Percentiles rank a stretch among this genome's conserved stretches.
Conservation (phyloP, 2,329 filamentous ascomycete genomes). For the Talaromyces sp. region DNA sequence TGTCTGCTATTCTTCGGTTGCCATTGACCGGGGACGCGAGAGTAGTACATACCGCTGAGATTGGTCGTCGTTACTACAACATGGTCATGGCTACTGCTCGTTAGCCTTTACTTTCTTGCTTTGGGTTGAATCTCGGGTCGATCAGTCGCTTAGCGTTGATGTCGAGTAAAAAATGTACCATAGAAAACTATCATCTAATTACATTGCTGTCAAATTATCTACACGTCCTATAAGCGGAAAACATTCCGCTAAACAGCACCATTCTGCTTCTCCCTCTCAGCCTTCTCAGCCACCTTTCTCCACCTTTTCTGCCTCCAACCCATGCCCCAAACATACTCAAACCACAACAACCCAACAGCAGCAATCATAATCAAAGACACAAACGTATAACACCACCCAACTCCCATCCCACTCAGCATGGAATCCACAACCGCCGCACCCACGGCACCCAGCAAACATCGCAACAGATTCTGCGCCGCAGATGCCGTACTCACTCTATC, state of each 20-base stretch:
- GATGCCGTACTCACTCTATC: conserved; percentile 32
- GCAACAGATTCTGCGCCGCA: conserved; percentile 36
- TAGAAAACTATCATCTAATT: conserved; percentile 1
- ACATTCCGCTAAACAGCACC: not conserved
- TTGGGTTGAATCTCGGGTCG: not conserved
- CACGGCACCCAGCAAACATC: conserved; percentile 37
- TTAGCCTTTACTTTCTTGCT: conserved; percentile 21
- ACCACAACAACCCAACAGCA: conserved; percentile 32
- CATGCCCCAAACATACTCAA: conserved; percentile 27
- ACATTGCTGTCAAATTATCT: not conserved
- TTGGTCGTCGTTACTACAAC: conserved; percentile 67
- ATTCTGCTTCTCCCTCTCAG: not conserved
- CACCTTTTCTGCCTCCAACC: conserved; percentile 27
- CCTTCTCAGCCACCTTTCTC: conserved; percentile 8
- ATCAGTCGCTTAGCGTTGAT: not conserved
- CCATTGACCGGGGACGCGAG: conserved; percentile 68
- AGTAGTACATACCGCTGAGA: conserved; percentile 65
- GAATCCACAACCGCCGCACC: conserved; percentile 34
- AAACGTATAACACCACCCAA: conserved; percentile 41
- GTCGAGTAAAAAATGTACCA: not conserved
- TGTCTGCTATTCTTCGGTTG: conserved; percentile 40
- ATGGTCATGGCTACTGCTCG: conserved; percentile 56
- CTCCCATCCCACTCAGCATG: conserved; percentile 34
- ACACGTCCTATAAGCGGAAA: no score
- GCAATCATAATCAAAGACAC: conserved; percentile 33